phyloP scores from a whole-genome alignment of 768 basidiomycete genomes.

The Leucosporidium yakuticum region DNA sequence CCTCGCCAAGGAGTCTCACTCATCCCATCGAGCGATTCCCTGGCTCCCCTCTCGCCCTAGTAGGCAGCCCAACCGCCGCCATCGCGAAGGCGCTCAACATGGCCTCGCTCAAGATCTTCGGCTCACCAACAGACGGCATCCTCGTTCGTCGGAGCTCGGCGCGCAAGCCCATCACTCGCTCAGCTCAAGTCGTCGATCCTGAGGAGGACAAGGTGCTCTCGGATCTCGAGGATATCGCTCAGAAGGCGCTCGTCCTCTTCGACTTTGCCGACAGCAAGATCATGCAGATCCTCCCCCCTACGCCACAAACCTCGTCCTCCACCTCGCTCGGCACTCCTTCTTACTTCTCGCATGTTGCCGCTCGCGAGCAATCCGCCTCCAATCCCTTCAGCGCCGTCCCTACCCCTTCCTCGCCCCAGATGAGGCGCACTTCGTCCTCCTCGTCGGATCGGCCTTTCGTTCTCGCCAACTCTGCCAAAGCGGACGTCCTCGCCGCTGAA shows the following conservation, averaged over 20 bases:
- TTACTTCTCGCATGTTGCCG: conserved; percentile 29
- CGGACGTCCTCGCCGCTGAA: conserved; percentile 46
- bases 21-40: conserved; percentile 29
- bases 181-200: conserved; percentile 26
- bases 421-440: conserved; percentile 40
- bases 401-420: conserved; percentile 18
- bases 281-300: conserved; percentile 77
- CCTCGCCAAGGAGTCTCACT: conserved; percentile 33
- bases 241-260: conserved; percentile 89
- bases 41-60: conserved; percentile 40
- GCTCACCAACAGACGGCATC: conserved; percentile 38
- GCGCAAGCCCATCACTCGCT: conserved; percentile 31
- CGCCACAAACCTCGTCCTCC: conserved; percentile 47
- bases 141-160: conserved; percentile 37
- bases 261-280: conserved; percentile 87
- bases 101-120: conserved; percentile 45
- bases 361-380: conserved; percentile 26
- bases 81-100: conserved; percentile 45
- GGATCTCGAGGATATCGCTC: conserved; percentile 77
- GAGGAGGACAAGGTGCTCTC: conserved; percentile 78
- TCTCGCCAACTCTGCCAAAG: conserved; percentile 22
- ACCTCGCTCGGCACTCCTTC: conserved; percentile 30
- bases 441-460: conserved; percentile 31
- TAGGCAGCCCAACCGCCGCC: conserved; percentile 39
- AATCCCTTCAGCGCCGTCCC: conserved; percentile 35